Evolutionary conservation across 2,329 filamentous ascomycete genomes (phyloP).

Genomic region (Fusarium annulatum): DNA sequence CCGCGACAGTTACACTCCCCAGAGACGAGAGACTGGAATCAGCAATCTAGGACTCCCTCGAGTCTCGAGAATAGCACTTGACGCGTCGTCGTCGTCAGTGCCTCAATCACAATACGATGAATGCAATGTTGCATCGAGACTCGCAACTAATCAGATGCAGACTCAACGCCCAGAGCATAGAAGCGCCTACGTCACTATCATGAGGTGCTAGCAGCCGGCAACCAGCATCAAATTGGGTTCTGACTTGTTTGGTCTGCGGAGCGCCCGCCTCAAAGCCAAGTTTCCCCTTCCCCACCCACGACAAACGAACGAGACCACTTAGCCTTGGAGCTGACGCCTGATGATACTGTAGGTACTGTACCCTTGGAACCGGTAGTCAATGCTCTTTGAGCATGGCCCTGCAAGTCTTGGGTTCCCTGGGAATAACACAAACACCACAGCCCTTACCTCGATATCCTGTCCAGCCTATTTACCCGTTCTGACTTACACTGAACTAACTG

Average conservation of each 20-base stretch:
- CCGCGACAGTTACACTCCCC: neutral
- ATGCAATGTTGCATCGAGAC: constrained; percentile 34
- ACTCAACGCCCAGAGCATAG: neutral
- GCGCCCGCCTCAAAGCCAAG: constrained; percentile 32
- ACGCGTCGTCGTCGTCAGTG: constrained; percentile 14
- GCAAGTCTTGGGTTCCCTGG: neutral
- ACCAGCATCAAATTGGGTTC: constrained; percentile 33
- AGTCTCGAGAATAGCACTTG: neutral
- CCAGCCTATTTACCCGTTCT: constrained; percentile 9
- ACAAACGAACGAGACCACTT: constrained; percentile 3
- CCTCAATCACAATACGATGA: constrained; percentile 2
- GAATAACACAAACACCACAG: constrained; percentile 10
- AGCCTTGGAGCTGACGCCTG: constrained; percentile 4
- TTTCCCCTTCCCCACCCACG: constrained; percentile 12
- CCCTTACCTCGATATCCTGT: neutral
- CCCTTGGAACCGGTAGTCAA: constrained; percentile 3
- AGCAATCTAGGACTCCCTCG: neutral
- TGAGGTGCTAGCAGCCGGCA: constrained; percentile 5
- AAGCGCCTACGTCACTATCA: constrained; percentile 28
- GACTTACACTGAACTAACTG: neutral
- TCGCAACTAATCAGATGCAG: constrained; percentile 2
- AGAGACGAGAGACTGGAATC: neutral
- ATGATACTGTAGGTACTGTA: neutral
- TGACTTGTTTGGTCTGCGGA: constrained; percentile 32
- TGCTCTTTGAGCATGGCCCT: neutral